These are phyloP conservation scores for Leishmania arabica DNA, from an alignment of 208 protist species.

Conservation along the genomic window DNA sequence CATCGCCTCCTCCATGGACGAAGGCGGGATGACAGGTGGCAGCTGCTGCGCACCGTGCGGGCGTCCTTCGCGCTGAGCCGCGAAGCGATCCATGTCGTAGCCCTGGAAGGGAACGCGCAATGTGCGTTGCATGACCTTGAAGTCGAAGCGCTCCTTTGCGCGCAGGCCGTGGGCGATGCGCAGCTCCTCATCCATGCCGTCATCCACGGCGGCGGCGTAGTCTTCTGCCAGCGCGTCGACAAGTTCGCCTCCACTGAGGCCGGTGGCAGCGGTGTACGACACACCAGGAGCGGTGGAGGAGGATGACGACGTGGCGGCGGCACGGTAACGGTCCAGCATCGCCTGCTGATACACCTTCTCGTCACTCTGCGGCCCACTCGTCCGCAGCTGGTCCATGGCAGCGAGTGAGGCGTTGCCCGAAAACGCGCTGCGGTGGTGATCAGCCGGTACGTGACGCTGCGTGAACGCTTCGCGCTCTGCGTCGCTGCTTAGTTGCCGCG, in stretches of 20 bases:
- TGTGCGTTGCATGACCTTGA: slow-evolving; percentile 74
- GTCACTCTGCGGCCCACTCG: slow-evolving; percentile 54
- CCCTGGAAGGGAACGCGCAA: slow-evolving; percentile 68
- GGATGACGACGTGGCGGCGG: slow-evolving; percentile 13
- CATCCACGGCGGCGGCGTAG: slow-evolving; percentile 27
- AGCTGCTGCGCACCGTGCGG: slow-evolving; percentile 74
- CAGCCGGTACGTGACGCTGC: slow-evolving; percentile 24
- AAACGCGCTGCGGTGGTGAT: slow-evolving; percentile 35
- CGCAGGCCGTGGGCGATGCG: slow-evolving; percentile 73
- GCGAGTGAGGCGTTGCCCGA: slow-evolving; percentile 34
- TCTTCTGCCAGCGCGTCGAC: slow-evolving; percentile 12
- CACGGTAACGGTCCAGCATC: slow-evolving; percentile 54
- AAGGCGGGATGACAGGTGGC: slow-evolving; percentile 42
- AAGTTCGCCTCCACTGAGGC: slow-evolving; percentile 33
- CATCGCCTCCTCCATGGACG: slow-evolving; percentile 84
- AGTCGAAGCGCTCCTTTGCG: slow-evolving; percentile 85
- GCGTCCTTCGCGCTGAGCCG: slow-evolving; percentile 74
- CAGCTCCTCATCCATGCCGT: slow-evolving; percentile 63
- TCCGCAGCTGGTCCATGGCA: slow-evolving; percentile 54
- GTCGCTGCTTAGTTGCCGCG: slow-evolving; percentile 34
- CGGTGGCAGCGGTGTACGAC: slow-evolving; percentile 22
- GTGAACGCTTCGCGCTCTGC: slow-evolving; percentile 49
- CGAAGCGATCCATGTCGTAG: slow-evolving; percentile 87
- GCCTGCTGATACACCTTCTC: slow-evolving; percentile 50
- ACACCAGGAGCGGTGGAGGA: slow-evolving; percentile 11